These are phyloP conservation scores for Epichloe brachyelytri DNA, from an alignment of 2,329 filamentous ascomycete genomes.

Conservation along the genomic window DNA sequence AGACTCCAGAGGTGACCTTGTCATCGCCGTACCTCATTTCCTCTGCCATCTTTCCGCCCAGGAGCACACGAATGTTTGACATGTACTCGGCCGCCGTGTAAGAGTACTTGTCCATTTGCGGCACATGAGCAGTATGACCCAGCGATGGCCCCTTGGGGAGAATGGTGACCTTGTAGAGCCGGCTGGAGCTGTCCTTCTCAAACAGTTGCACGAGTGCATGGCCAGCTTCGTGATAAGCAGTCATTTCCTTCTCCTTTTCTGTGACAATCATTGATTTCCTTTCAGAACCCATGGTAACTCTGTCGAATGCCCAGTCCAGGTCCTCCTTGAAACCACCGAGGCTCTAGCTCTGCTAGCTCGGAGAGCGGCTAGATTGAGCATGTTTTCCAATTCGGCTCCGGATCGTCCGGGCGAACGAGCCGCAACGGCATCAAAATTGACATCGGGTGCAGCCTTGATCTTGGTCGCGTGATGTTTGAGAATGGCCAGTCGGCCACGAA, in stretches of 20 bases:
- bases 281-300: slow-evolving; percentile 94
- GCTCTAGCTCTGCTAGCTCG: slow-evolving; percentile 83
- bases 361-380: slow-evolving; percentile 92
- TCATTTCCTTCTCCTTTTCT: slow-evolving; percentile 87
- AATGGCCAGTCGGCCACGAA: slow-evolving; percentile 84
- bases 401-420: slow-evolving; percentile 84
- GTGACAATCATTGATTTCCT: slow-evolving; percentile 79
- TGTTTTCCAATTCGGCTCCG: slow-evolving; percentile 89
- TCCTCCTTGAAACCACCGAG: slow-evolving; percentile 61
- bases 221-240: slow-evolving; percentile 92
- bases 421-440: slow-evolving; percentile 74
- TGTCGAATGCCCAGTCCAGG: slow-evolving; percentile 96
- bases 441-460: slow-evolving; percentile 66
- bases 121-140: slow-evolving; percentile 77
- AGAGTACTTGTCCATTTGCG: slow-evolving; percentile 86
- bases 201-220: slow-evolving; percentile 86
- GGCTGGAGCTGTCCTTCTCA: slow-evolving; percentile 54
- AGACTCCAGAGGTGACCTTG: slow-evolving; percentile 80
- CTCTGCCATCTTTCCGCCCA: slow-evolving; percentile 82
- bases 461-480: slow-evolving; percentile 89
- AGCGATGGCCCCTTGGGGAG: slow-evolving; percentile 79
- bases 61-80: slow-evolving; percentile 63
- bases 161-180: slow-evolving; percentile 94
- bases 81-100: slow-evolving; percentile 75
- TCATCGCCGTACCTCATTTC: slow-evolving; percentile 88